Conservation (phyloP, 805 yeast species). For the Candida easanensis region DNA sequence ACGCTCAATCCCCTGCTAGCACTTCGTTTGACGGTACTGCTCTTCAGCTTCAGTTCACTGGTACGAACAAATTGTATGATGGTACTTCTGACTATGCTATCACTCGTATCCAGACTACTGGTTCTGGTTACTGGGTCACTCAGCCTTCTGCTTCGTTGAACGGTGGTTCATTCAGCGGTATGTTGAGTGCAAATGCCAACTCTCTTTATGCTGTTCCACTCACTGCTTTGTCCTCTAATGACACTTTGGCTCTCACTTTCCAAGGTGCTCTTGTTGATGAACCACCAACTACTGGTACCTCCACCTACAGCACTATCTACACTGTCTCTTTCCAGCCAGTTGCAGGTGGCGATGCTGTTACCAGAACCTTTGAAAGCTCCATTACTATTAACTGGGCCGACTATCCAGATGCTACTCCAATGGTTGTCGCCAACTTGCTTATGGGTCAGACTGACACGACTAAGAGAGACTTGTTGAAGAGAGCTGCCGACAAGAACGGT, state of each 20-base stretch:
- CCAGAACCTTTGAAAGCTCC: not conserved
- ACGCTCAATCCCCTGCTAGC: not conserved
- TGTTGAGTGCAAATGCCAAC: not conserved
- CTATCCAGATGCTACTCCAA: slow-evolving; percentile 1
- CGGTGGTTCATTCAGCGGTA: not conserved
- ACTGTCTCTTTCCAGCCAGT: slow-evolving; percentile 3
- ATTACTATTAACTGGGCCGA: slow-evolving; percentile 5
- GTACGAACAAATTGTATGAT: not conserved
- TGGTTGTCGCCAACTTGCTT: no score
- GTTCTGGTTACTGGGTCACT: slow-evolving; percentile 7
- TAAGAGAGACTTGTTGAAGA: not conserved
- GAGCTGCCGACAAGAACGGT: not conserved
- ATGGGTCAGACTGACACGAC: not conserved
- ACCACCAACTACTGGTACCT: slow-evolving; percentile 2
- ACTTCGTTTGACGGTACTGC: slow-evolving; percentile 1
- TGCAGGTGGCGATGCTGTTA: slow-evolving; percentile 2
- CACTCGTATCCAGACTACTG: slow-evolving; percentile 2
- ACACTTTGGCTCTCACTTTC: slow-evolving; percentile 1
- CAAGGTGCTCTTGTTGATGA: slow-evolving; percentile 3
- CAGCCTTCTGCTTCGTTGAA: not conserved
- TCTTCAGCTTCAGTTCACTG: not conserved
- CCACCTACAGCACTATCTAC: slow-evolving; percentile 4
- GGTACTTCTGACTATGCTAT: slow-evolving; percentile 1
- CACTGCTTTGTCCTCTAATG: slow-evolving; percentile 1
- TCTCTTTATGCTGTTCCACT: slow-evolving; percentile 1